A percentile compares a stretch with the other conserved stretches of the same genome.
Evolutionary conservation across 2,329 filamentous ascomycete genomes (phyloP).

Genomic region (Orbilia blumenaviensis): DNA sequence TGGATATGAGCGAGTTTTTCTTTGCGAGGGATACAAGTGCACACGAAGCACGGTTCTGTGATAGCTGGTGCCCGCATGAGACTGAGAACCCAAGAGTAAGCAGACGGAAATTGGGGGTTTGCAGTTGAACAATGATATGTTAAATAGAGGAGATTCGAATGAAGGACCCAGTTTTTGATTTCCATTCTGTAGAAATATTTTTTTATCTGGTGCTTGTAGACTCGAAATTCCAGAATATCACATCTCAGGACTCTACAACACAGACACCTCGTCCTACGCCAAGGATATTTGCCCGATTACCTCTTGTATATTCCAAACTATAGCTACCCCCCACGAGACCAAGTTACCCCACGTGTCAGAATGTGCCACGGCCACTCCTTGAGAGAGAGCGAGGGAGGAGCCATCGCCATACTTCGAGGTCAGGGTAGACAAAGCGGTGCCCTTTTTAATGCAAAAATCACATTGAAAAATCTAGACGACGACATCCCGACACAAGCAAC

Average conservation of each 20-base stretch:
- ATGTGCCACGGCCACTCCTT: constrained; percentile 48
- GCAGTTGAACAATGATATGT: neutral
- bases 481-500: constrained; percentile 33
- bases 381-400: constrained; percentile 41
- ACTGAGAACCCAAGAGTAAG: neutral
- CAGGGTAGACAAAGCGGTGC: constrained; percentile 8
- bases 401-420: constrained; percentile 34
- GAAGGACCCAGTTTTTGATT: no score
- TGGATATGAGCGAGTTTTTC: constrained; percentile 34
- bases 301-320: no score
- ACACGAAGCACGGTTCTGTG: constrained; percentile 9
- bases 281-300: no score
- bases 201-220: no score
- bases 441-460: constrained; percentile 45
- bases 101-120: neutral
- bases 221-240: no score
- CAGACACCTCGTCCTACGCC: no score
- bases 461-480: constrained; percentile 31
- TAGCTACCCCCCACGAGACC: no score
- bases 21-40: constrained; percentile 8
- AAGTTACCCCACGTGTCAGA: no score
- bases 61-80: neutral
- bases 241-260: no score
- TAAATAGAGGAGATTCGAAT: neutral
- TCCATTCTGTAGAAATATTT: no score